Evolutionary conservation across 768 basidiomycete genomes (phyloP).

Genomic region (Rickenella mellea): DNA sequence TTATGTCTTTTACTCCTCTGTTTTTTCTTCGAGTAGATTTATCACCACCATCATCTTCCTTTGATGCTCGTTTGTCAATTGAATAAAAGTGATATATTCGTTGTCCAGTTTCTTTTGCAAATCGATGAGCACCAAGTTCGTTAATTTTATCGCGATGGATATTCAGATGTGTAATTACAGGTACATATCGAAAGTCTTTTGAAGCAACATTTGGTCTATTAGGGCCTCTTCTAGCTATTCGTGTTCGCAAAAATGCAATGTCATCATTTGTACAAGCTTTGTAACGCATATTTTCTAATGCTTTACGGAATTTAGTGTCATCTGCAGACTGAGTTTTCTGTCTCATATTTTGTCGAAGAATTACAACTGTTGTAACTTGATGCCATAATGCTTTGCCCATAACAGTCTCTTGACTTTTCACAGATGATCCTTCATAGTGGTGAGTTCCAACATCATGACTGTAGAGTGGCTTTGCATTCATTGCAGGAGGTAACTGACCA

Average conservation of each 20-base stretch:
- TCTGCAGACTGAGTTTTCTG: constrained; percentile 1
- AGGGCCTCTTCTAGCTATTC: constrained; percentile 12
- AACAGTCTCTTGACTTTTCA: neutral
- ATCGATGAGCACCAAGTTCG: constrained; percentile 18
- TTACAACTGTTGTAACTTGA: constrained; percentile 1
- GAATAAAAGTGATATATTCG: constrained; percentile 19
- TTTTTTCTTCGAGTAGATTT: no score
- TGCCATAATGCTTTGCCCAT: constrained; percentile 4
- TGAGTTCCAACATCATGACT: neutral
- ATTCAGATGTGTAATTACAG: constrained; percentile 31
- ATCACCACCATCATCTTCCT: no score
- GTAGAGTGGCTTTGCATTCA: constrained; percentile 11
- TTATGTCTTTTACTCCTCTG: no score
- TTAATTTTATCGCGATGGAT: constrained; percentile 28
- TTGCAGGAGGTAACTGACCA: constrained; percentile 39
- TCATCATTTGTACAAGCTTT: constrained; percentile 28
- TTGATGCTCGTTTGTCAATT: no score
- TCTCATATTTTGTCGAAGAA: constrained; percentile 3
- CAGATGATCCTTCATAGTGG: neutral
- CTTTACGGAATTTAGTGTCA: constrained; percentile 2
- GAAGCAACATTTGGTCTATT: constrained; percentile 7
- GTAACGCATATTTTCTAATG: constrained; percentile 24
- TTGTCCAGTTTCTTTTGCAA: constrained; percentile 23
- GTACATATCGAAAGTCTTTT: constrained; percentile 20
- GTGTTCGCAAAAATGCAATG: constrained; percentile 21